Percentiles rank a stretch among this genome's conserved stretches.
phyloP scores from a whole-genome alignment of 768 basidiomycete genomes.

The Clavulina sp. region DNA sequence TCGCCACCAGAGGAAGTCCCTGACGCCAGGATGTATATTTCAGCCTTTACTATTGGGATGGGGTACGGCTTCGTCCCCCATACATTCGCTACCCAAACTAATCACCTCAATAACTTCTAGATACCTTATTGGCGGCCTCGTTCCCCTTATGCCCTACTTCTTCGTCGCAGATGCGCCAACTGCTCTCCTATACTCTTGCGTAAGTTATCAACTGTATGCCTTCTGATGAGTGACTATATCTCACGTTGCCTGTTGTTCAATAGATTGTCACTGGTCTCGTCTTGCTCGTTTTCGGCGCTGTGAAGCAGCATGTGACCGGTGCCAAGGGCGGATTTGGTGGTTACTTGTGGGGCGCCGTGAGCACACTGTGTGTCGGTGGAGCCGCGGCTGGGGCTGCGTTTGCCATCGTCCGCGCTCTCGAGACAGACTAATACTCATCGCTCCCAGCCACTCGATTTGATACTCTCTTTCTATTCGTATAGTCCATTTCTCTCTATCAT shows the following conservation, averaged over 20 bases:
- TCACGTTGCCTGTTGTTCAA: constrained; percentile 9
- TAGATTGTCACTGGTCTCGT: constrained; percentile 60
- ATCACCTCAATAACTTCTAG: not conserved
- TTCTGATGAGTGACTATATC: not conserved
- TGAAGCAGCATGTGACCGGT: constrained; percentile 82
- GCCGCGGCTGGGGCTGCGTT: constrained; percentile 68
- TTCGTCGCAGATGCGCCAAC: constrained; percentile 52
- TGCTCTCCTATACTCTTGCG: constrained; percentile 23
- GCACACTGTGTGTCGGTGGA: constrained; percentile 79
- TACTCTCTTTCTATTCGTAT: no score
- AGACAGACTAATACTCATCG: no score
- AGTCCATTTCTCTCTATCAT: no score
- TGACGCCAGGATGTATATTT: constrained; percentile 63
- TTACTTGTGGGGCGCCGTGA: constrained; percentile 75
- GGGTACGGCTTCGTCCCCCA: constrained; percentile 22
- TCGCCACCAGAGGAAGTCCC: constrained; percentile 64
- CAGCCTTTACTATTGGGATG: constrained; percentile 88
- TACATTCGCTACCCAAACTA: not conserved
- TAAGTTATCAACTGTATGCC: constrained; percentile 13
- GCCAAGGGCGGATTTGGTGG: constrained; percentile 45
- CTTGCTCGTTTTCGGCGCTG: constrained; percentile 75
- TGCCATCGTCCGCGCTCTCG: constrained; percentile 35
- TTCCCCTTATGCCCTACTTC: constrained; percentile 88
- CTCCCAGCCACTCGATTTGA: no score
- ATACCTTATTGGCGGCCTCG: constrained; percentile 82